phyloP scores from a whole-genome alignment of 768 basidiomycete genomes.

The Tulasnella sp. region DNA sequence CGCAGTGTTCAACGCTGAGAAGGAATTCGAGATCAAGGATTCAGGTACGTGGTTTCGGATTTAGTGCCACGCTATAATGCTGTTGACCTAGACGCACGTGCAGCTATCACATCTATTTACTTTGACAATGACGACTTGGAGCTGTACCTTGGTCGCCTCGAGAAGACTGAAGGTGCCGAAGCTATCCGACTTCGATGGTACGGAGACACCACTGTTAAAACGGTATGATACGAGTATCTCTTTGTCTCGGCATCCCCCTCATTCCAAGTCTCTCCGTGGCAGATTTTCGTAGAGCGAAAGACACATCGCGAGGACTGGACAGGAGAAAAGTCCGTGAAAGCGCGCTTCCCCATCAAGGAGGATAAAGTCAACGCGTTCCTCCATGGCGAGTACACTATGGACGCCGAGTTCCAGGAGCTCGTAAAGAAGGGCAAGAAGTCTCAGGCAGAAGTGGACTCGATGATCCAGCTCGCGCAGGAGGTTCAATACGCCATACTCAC shows the following conservation, averaged over 20 bases:
- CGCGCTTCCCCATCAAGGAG: constrained; percentile 88
- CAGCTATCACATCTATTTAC: constrained; percentile 94
- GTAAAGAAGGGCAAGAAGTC: constrained; percentile 86
- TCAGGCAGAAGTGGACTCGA: constrained; percentile 78
- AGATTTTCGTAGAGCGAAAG: constrained; percentile 37
- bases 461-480: constrained; percentile 96
- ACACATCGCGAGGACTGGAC: constrained; percentile 96
- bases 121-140: constrained; percentile 95
- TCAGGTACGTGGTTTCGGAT: constrained; percentile 37
- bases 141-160: constrained; percentile 88
- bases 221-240: constrained; percentile 35
- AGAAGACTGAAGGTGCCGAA: constrained; percentile 98
- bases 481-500: constrained; percentile 86
- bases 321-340: constrained; percentile 96
- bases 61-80: neutral
- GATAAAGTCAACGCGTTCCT: constrained; percentile 86
- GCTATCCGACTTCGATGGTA: constrained; percentile 97
- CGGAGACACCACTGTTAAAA: constrained; percentile 72
- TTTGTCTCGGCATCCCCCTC: neutral
- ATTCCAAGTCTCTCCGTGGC: neutral
- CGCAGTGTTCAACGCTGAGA: constrained; percentile 84
- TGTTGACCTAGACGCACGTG: constrained; percentile 5
- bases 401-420: constrained; percentile 79
- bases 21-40: constrained; percentile 81
- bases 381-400: constrained; percentile 82